phyloP scores from a whole-genome alignment of 2,329 filamentous ascomycete species.

The Blumeriella jaapii region DNA sequence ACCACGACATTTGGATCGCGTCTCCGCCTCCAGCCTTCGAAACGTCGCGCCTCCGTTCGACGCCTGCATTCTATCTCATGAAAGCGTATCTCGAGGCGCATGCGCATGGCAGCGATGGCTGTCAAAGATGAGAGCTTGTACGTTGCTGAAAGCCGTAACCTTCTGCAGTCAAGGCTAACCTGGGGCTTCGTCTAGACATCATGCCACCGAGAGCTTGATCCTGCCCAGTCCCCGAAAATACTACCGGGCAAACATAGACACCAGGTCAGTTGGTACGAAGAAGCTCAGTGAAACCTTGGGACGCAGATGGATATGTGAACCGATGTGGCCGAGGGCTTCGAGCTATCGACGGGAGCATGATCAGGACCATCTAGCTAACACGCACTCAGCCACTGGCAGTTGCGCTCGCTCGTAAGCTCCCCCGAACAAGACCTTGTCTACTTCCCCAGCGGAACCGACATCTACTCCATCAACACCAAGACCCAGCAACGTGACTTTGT shows the following conservation, averaged over 20 bases:
- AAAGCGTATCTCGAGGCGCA: slow-evolving; percentile 20
- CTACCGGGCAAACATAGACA: slow-evolving; percentile 54
- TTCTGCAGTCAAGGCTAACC: slow-evolving; percentile 1
- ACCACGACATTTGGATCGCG: neutral
- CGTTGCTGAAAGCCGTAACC: slow-evolving; percentile 18
- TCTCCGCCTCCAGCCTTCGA: neutral
- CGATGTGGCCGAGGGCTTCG: too few species aligned
- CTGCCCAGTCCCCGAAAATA: slow-evolving; percentile 50
- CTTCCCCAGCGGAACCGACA: slow-evolving; percentile 66
- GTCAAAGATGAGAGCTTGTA: slow-evolving; percentile 43
- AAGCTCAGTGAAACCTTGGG: too few species aligned
- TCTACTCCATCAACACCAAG: slow-evolving; percentile 58
- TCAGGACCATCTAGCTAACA: too few species aligned
- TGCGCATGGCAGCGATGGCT: slow-evolving; percentile 37
- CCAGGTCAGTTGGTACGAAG: slow-evolving; percentile 39
- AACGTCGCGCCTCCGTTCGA: neutral
- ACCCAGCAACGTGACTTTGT: slow-evolving; percentile 62
- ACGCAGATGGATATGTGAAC: too few species aligned
- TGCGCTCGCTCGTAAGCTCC: slow-evolving; percentile 81
- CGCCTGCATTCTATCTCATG: slow-evolving; percentile 20
- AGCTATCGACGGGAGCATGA: too few species aligned
- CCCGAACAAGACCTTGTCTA: slow-evolving; percentile 69
- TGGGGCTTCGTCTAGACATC: slow-evolving; percentile 36
- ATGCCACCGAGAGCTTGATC: slow-evolving; percentile 55
- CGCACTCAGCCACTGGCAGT: slow-evolving; percentile 63